Evolutionary conservation across 2,329 filamentous ascomycete species (phyloP).

Genomic region (Colletotrichum incanum): DNA sequence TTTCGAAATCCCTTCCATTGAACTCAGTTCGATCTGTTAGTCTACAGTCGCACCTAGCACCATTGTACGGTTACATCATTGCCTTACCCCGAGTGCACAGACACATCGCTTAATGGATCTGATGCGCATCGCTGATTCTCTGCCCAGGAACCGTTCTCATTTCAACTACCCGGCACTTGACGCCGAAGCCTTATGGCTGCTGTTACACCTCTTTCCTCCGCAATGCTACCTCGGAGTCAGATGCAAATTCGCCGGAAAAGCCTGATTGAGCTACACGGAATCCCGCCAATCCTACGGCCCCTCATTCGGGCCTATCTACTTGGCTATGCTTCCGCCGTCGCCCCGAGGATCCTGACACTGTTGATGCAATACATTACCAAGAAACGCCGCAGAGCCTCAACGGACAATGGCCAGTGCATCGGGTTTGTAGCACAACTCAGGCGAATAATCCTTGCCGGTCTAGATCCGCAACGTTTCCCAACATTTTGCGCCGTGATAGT

Average conservation of each 20-base stretch:
- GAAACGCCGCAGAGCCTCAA: constrained; percentile 43
- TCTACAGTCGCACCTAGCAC: constrained; percentile 1
- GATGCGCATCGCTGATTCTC: constrained; percentile 36
- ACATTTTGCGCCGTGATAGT: constrained; percentile 74
- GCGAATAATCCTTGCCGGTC: constrained; percentile 64
- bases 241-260: constrained; percentile 39
- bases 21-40: constrained; percentile 24
- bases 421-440: constrained; percentile 52
- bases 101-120: constrained; percentile 12
- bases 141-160: constrained; percentile 27
- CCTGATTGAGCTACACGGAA: constrained; percentile 45
- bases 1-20: constrained; percentile 9
- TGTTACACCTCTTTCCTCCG: constrained; percentile 51
- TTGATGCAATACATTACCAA: constrained; percentile 65
- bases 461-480: constrained; percentile 72
- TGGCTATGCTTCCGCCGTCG: constrained; percentile 73
- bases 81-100: constrained; percentile 23
- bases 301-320: constrained; percentile 72
- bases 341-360: constrained; percentile 70
- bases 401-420: constrained; percentile 45
- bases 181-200: constrained; percentile 35
- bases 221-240: constrained; percentile 60
- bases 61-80: constrained; percentile 38
- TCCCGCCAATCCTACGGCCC: constrained; percentile 69
- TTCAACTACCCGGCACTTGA: constrained; percentile 31